Base-by-base conservation (phyloP, 1,139 yeast species). In the Pichia sp. region DNA sequence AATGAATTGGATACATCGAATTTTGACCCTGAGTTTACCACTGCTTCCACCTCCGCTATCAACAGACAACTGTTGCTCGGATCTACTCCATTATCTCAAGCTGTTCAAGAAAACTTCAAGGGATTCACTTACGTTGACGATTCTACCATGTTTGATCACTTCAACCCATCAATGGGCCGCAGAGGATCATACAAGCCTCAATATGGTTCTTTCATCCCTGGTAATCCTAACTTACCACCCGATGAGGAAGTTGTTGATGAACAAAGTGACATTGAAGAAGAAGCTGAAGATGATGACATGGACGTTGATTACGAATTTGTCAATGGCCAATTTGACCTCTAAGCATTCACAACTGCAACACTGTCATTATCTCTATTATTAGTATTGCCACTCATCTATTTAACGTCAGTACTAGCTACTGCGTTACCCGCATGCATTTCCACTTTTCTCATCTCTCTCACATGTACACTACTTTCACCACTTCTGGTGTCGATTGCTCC, bases 101-200 rank as follows among this genome's bases (percentile, higher is more conserved):
- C 94, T 0, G 77, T 88, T 51, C 98, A 91, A 63, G 96, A 94
- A 37, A 87, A 87, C 55, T 91, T 91, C 62, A 85, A 86, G 53
- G 97, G 97, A 1, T 88, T 88, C 58, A 88, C 97, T 0, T 91
- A 84, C 59, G 96, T 91, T 32, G 96, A 87, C 55, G 96, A 84
- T 48, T 82, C 51, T n/a, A 74, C 93, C 19, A 78, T 88, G 69
- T 94, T 86, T 51, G 95, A 86, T 49, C 86, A 82, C 56, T 80
- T 81, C 23, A 52, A 50, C 32, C 62, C 63, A 33, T 57, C 56
- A 18, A 49, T 48, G 27, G 51, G 53, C 22, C 49, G 52, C 33
- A 49, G 42, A 62, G 64, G 67, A 42, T 59, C 72, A 1, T 73
- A 64, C 52, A 71, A 67, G 45, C 78, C 74, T 10, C 49, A 43